Evolutionary conservation across 441 rosid species (phyloP), one percentile per base, ranked within the genome.

Genomic region (Syzygium syzygioides): DNA sequence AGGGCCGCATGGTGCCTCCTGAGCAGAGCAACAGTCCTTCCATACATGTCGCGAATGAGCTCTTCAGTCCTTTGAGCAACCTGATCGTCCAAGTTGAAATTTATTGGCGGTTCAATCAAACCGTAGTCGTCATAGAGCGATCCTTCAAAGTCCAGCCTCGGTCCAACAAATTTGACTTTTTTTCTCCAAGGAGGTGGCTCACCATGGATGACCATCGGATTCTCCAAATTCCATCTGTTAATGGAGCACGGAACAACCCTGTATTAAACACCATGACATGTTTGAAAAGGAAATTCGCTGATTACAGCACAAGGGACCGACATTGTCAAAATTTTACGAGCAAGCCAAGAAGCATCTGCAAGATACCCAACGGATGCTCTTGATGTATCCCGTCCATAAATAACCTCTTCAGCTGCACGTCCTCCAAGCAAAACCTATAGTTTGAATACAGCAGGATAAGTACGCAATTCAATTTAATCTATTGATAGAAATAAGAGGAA

Each of bases 301-400:
- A 71, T 90, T 25, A 66, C 71, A 62, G 53, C 68, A 34, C 66
- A 88, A 50, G 87, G 62, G 45, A 89, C 96, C 87, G 55, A 96
- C 99, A 95, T 94, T 84, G 98, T 96, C 90, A 96, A 91, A 87
- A 96, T 95, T 94, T 97, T 97, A 87, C 98, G 98, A 91, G 99
- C 99, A 86, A 97, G 96, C 99, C 99, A 97, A 89, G 99, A 96
- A 60, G 99, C 99, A 87, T 96, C 97, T 15, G 98, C 97, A 87
- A 96, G 98, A 92, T 96, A 97, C 90, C 92, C 88, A 56, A 97
- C 95, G 15, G 99, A 96, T 90, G 98, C 98, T 88, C 90, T 95
- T 26, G 99, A 97, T 90, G 97, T 95, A 93, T 96, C 98, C 89
- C 94, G 91, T 25, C 99, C 99, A 87, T 96, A 96, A 80, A 97